These are phyloP conservation scores for Globisporangium canariense DNA, from an alignment of 352 stramenopile species.

Conservation along the genomic window DNA sequence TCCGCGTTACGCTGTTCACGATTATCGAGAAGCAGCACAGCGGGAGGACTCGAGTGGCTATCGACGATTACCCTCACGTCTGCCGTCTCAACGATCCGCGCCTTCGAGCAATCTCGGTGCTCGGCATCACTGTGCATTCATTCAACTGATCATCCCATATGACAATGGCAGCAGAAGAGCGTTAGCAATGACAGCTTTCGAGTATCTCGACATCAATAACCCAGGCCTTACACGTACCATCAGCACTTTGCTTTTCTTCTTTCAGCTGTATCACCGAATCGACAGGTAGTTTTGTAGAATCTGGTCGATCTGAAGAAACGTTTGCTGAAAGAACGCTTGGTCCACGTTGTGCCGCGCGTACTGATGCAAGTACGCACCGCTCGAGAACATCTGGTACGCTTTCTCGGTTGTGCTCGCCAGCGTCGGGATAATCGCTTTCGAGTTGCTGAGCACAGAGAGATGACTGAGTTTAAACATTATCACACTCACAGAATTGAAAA, in stretches of 20 bases:
- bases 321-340: constrained; percentile 53
- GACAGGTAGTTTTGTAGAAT: constrained; percentile 60
- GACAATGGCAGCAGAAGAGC: not conserved
- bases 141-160: constrained; percentile 2
- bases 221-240: not conserved
- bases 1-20: constrained; percentile 28
- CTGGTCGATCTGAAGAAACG: constrained; percentile 71
- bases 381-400: constrained; percentile 63
- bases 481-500: not conserved
- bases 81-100: constrained; percentile 30
- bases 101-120: constrained; percentile 16
- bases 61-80: constrained; percentile 22
- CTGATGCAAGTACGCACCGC: constrained; percentile 62
- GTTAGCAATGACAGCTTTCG: not conserved
- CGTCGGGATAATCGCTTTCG: constrained; percentile 49
- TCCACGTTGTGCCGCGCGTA: constrained; percentile 57
- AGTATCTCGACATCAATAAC: not conserved
- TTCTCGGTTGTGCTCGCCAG: constrained; percentile 52
- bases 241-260: not conserved
- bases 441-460: constrained; percentile 40
- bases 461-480: not conserved
- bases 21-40: constrained; percentile 10
- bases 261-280: constrained; percentile 12
- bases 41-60: not conserved
- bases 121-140: constrained; percentile 18